Evolutionary conservation across 192 early-diverging fungal species (phyloP), one percentile per base, ranked within the genome.

Genomic region (Spizellomyces sp.): DNA sequence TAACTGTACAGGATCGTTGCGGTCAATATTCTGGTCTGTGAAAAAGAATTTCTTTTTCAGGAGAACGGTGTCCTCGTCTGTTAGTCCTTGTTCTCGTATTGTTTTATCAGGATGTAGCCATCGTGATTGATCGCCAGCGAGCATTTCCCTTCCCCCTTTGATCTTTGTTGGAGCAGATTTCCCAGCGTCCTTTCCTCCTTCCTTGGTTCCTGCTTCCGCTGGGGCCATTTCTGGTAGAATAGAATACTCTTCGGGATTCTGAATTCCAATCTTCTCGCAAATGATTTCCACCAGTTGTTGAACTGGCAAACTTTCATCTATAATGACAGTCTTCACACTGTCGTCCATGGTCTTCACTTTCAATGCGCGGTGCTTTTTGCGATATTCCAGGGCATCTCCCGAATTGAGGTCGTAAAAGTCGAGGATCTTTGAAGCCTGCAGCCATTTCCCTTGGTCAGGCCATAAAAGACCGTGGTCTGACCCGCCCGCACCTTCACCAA

Each of bases 41-140:
- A 78, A 86, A 46, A 86, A 88, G 62, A 88, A 88, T 70, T 88
- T 88, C 64, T 88, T 88, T 47, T 87, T 87, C 1, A 88, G 78
- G 10, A 86, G 59, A 22, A 88, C 81, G 12, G 68, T 58, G 60
- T 83, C 80, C 0, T 62, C 67, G 41, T 86, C 82, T 43, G 64
- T 67, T 6, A 88, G 45, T 48, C 84, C 79, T 74, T 88, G 85
- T 61, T 88, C 85, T 0, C 81, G 72, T 12, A 88, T 69, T 0
- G 80, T 84, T 41, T 83, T 72, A 8, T 86, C 83, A 0, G 86
- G 80, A 57, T 81, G 82, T 14, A 88, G 70, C 86, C 86, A 88
- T 6, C 62, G 59, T 22, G 66, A 73, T 79, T 17, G 9, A 54
- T 52, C 58, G 41, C 43, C 48, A 9, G 9, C 60, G 6, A 41